Base-by-base conservation (phyloP, 164 flowering plant species). In the Tinospora cordifolia region DNA sequence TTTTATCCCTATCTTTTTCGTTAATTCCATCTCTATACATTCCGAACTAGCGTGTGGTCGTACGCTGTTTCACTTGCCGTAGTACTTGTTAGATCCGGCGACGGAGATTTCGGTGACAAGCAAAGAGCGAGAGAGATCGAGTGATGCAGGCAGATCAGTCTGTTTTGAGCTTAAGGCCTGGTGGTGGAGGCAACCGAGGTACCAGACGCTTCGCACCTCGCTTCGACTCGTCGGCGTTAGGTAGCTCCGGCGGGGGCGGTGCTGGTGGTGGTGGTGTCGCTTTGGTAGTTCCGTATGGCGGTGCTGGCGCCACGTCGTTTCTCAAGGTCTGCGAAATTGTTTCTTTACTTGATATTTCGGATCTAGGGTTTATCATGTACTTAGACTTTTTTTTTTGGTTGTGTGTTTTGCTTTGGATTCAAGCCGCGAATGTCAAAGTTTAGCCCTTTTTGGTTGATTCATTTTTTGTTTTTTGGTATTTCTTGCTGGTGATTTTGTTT, bases 81-180 rank as follows among this genome's bases (percentile, higher is more conserved):
- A 22, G 17, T 38, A 22, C 12, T 8, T 46, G n/a, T 17, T 24
- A 14, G 69, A 67, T 75, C 74, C 34, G 71, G 57, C 73, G 66
- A 78, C 62, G 63, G 59, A 19, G 66, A 41, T 72, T 65, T 21
- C 44, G 17, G 19, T 30, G 36, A 30, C 36, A 30, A 19, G 34
- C 41, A 36, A 51, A 65, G 58, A 58, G 62, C 39, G 72, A 57
- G 67, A 22, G 46, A 47, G 66, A 60, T 17, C 68, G 84, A 86
- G 90, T 78, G 86, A 92, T 92, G 98, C 91, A 88, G 83, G 88
- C 90, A 86, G 97, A 92, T 87, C 96, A 86, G 82, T 81, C 96
- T 75, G 88, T 83, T 65, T 44, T 92, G 79, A 92, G 93, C 82
- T 89, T 92, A 82, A 84, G 98, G 78, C 98, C 98, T 75, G 94